A percentile compares a stretch with the other conserved stretches of the same genome.
Evolutionary conservation across 169 alveolate genomes (phyloP).

Genomic region (Plasmodium yoelii): DNA sequence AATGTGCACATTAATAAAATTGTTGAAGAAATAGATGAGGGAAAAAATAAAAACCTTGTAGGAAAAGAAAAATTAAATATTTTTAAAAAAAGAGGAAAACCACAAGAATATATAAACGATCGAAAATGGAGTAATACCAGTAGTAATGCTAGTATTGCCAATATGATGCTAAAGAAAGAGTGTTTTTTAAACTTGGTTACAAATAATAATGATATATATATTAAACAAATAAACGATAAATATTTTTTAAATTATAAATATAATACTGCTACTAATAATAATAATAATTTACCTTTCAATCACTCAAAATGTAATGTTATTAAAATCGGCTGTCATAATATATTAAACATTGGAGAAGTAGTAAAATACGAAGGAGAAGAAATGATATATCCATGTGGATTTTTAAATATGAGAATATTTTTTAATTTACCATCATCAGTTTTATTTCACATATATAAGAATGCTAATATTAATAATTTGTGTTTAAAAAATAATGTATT

Average conservation of each 20-base stretch:
- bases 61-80: background rate
- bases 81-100: slow-evolving; percentile 5
- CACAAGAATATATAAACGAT: background rate
- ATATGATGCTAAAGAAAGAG: slow-evolving; percentile 33
- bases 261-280: slow-evolving; percentile 22
- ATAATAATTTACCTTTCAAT: slow-evolving; percentile 39
- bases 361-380: slow-evolving; percentile 77
- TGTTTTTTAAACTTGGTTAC: slow-evolving; percentile 36
- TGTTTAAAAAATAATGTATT: slow-evolving; percentile 21
- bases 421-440: slow-evolving; percentile 70
- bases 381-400: slow-evolving; percentile 80
- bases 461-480: slow-evolving; percentile 25
- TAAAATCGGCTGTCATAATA: slow-evolving; percentile 78
- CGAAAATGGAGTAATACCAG: background rate
- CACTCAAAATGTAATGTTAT: slow-evolving; percentile 56
- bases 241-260: slow-evolving; percentile 36
- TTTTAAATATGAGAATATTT: slow-evolving; percentile 78
- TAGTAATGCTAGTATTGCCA: no score
- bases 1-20: background rate
- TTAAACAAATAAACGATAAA: slow-evolving; percentile 43
- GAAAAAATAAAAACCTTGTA: slow-evolving; percentile 12
- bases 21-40: background rate
- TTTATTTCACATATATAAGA: slow-evolving; percentile 31
- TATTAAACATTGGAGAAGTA: slow-evolving; percentile 79
- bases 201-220: slow-evolving; percentile 42